phyloP scores from a whole-genome alignment of 1,139 yeast genomes.

The Geotrichum reessii region DNA sequence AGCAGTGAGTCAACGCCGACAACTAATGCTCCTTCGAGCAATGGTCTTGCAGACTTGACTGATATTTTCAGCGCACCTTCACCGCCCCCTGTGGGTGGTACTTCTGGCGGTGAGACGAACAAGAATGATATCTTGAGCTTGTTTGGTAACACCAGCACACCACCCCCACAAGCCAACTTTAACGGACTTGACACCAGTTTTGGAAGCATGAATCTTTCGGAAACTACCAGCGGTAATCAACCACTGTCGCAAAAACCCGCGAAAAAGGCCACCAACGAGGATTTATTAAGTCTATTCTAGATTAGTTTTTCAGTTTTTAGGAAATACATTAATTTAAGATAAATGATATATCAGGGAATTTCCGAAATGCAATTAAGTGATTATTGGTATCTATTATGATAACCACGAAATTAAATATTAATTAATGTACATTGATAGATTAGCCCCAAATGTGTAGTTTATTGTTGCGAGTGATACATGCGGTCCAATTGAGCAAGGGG shows the following conservation, averaged over 20 bases:
- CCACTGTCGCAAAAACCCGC: constrained; percentile 12
- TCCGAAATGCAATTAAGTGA: too few relatives aligned
- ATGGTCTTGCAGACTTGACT: constrained; percentile 31
- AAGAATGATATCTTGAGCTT: constrained; percentile 45
- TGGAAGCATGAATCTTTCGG: constrained; percentile 28
- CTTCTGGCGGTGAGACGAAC: constrained; percentile 22
- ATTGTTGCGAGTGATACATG: neutral
- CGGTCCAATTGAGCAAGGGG: constrained; percentile 7
- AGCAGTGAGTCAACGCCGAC: constrained; percentile 30
- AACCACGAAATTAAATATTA: neutral
- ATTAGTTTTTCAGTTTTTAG: neutral
- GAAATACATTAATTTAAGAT: neutral
- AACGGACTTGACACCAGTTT: constrained; percentile 20
- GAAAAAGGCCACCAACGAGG: constrained; percentile 39
- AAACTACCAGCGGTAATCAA: constrained; percentile 18
- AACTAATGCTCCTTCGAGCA: constrained; percentile 21
- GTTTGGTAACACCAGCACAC: constrained; percentile 36
- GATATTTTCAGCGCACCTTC: constrained; percentile 34
- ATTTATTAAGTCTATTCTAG: constrained; percentile 49
- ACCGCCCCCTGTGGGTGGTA: constrained; percentile 28
- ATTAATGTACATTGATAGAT: neutral
- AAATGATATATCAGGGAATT: too few relatives aligned
- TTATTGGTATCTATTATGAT: neutral
- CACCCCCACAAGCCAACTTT: constrained; percentile 22
- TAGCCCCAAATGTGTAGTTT: neutral